Evolutionary conservation across 108 stramenopile genomes (phyloP), one percentile per base, ranked within the genome.

Genomic region (Pseudonitzschia multiseries): DNA sequence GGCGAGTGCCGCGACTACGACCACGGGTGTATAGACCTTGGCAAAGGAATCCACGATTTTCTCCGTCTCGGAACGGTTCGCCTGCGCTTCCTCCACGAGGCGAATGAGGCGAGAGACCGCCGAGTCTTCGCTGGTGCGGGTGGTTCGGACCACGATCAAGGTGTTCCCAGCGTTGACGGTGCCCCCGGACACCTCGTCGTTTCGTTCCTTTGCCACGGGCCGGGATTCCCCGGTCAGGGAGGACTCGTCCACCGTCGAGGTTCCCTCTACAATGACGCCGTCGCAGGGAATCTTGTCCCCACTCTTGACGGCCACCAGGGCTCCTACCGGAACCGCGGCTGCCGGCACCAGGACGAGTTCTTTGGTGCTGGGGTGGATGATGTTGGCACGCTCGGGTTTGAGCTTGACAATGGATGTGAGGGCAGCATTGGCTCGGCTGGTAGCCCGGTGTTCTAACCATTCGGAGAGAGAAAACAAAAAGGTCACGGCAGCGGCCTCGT

Each of bases 261-360:
- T 48, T 14, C 91, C 91, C 71, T 89, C 87, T 12, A 95, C 52
- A 4, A 99, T 90, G 29, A 84, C 71, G 26, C 96, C 97, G 75
- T 99, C 98, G 56, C 90, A 92, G 0, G 98, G 97, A 2, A 99
- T 80, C 74, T 94, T 96, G 51, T 94, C 93, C 20, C 97, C 96
- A 8, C 93, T 83, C 56, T 83, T 62, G 20, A 97, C 95, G 24
- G 90, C 84, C 18, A 97, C 87, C 15, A 93, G 22, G 12, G 91
- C 82, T 33, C 97, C 97, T 1, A 86, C 84, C 12, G 83, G 76
- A 18, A 98, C 82, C 28, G 64, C 59, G 18, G 81, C 71, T 2
- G 88, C 89, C 15, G 91, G 83, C 32, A 94, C 78, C 13, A 82
- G 74, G 27, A 86, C 72, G 15, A 87, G 56, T 65, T 90, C 81